phyloP scores from a whole-genome alignment of 495 filamentous ascomycete genomes.

The Podospora appendiculata region DNA sequence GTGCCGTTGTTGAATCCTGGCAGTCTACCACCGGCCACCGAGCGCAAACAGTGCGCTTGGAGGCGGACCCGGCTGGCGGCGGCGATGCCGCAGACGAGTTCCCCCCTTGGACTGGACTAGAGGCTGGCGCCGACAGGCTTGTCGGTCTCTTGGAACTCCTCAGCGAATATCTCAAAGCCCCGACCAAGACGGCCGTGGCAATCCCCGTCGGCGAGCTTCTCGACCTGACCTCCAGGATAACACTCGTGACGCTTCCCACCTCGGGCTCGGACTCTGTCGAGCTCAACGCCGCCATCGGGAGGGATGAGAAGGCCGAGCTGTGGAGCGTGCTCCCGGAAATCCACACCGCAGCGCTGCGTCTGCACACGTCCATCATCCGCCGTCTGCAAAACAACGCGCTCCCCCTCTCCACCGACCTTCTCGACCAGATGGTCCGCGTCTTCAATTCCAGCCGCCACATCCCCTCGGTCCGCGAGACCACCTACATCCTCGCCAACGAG shows the following conservation, averaged over 20 bases:
- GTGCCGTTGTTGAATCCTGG: constrained; percentile 72
- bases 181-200: constrained; percentile 52
- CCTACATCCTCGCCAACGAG: constrained; percentile 49
- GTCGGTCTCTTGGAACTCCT: constrained; percentile 56
- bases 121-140: constrained; percentile 61
- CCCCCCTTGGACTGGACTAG: constrained; percentile 61
- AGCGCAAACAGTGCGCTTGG: constrained; percentile 22
- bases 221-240: constrained; percentile 59
- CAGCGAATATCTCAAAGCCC: constrained; percentile 34
- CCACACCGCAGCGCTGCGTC: constrained; percentile 56
- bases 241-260: constrained; percentile 54
- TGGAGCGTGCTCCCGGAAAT: constrained; percentile 64
- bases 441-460: constrained; percentile 54
- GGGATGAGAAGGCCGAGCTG: constrained; percentile 70
- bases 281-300: constrained; percentile 59
- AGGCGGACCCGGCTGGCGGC: constrained; percentile 35
- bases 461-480: constrained; percentile 48
- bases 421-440: constrained; percentile 63
- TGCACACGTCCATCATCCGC: constrained; percentile 46
- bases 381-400: constrained; percentile 46
- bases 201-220: constrained; percentile 57
- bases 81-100: constrained; percentile 41
- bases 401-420: constrained; percentile 46
- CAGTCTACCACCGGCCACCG: constrained; percentile 45
- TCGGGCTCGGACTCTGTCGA: constrained; percentile 31